Base-by-base conservation (phyloP, 78 protist genomes). In the Pigoraptor vietnamica region DNA sequence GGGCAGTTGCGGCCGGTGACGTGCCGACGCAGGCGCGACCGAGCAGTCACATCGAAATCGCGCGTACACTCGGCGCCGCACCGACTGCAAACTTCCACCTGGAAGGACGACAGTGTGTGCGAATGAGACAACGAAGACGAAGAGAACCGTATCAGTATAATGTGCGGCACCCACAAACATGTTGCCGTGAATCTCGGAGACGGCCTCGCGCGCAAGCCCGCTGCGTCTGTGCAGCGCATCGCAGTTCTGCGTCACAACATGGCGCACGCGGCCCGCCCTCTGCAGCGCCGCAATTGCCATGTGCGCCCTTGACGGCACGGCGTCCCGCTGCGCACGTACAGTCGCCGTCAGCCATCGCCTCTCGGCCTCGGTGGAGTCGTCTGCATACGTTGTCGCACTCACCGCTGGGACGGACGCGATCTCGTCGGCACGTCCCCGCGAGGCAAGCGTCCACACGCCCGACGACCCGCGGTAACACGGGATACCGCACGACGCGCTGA, bases 121-220 rank as follows among this genome's bases (percentile, higher is more conserved):
- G 32, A 79, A 79, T 21, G 14, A 14, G 84, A 2, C 84, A 19
- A 2, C 25, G 56, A 2, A 40, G 56, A 19, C 84, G 34, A 19
- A 2, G 21, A 19, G 34, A 25, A 79, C 1, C 34, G 34, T 2
- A 79, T 25, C 56, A 40, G 56, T n/a, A n/a, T n/a, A n/a, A n/a
- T n/a, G n/a, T n/a, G n/a, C n/a, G 34, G n/a, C 32, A 14, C 84
- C 32, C 14, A 29, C 87, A 33, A 89, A 89, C 33, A 29, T 34
- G 86, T 81, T 81, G 81, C 92, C 92, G 67, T 90, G 92, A 9
- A 90, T 83, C 87, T 81, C 92, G 39, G 92, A 38, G 23, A 90
- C 48, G 0, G 23, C 25, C 37, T 21, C 39, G 19, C 79, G 88
- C 0, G 92, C 87, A 6, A 90, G 2, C 35, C 92, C 92, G 23